Conservation (phyloP, 352 stramenopile species). For the Thalassiosira livingstoniorum region DNA sequence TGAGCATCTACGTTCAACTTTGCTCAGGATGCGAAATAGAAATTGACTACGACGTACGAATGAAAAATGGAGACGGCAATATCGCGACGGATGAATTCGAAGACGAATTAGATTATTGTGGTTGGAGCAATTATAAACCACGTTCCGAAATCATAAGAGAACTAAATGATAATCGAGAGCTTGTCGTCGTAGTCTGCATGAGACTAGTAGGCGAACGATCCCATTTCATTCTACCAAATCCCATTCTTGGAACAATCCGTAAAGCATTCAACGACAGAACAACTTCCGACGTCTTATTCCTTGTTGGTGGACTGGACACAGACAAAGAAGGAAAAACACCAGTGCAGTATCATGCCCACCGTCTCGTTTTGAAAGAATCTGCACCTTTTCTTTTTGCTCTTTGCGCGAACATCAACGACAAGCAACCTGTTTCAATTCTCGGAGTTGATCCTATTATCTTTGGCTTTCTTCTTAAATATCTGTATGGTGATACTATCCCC, state of each 20-base stretch:
- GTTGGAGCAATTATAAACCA: not conserved
- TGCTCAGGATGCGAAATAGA: not conserved
- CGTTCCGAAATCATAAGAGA: not conserved
- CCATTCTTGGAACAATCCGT: not conserved
- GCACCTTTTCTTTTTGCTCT: not conserved
- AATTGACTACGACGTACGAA: not conserved
- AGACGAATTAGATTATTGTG: not conserved
- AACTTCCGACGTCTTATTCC: not conserved
- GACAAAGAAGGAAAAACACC: not conserved
- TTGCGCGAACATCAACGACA: not conserved
- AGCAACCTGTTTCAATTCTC: not conserved
- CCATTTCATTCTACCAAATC: no score
- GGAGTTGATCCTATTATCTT: conserved; percentile 10
- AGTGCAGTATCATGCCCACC: conserved; percentile 2
- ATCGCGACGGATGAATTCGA: not conserved
- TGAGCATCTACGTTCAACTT: not conserved
- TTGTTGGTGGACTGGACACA: not conserved
- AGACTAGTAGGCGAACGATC: no score
- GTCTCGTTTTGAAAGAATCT: conserved; percentile 18
- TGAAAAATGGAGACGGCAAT: not conserved
- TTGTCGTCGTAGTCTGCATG: no score
- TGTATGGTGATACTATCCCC: conserved; percentile 9
- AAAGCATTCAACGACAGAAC: not conserved
- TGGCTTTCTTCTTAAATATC: conserved; percentile 1
- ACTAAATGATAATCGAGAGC: no score